Percentiles rank a stretch among this genome's conserved stretches.
Conservation (phyloP, 441 rosid genomes). For the Biscutella laevigata region DNA sequence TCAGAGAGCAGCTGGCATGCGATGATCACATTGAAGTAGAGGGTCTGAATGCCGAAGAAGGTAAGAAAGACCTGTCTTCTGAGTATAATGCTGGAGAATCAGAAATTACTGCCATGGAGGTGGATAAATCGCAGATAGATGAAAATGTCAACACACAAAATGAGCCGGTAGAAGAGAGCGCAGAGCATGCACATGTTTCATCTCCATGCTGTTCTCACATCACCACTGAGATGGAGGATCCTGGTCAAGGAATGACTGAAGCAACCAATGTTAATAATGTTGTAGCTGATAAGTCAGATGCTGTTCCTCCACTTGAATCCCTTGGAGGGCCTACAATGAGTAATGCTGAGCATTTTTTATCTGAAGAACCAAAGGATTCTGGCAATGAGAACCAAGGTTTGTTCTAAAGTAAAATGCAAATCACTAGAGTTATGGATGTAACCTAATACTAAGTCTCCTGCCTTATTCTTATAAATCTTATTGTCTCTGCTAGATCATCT, state of each 20-base stretch:
- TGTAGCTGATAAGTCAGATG: constrained; percentile 25
- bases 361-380: constrained; percentile 26
- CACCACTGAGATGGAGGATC: constrained; percentile 35
- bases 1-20: constrained; percentile 52
- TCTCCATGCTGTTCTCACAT: constrained; percentile 41
- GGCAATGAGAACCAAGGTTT: constrained; percentile 55
- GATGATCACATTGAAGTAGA: constrained; percentile 68
- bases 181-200: constrained; percentile 31
- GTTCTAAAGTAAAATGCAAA: constrained; percentile 26
- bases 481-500: constrained; percentile 15
- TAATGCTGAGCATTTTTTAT: constrained; percentile 35
- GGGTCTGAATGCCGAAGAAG: constrained; percentile 38
- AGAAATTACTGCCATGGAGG: constrained; percentile 26
- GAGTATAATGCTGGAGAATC: constrained; percentile 27
- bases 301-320: constrained; percentile 29
- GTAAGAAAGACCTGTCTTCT: constrained; percentile 28
- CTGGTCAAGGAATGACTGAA: constrained; percentile 27
- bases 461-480: constrained; percentile 4
- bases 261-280: constrained; percentile 17
- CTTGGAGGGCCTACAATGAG: constrained; percentile 22
- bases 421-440: neutral
- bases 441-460: constrained; percentile 11
- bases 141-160: constrained; percentile 23
- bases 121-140: constrained; percentile 21
- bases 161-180: constrained; percentile 31